Evolutionary conservation across 2,329 filamentous ascomycete genomes (phyloP), one percentile per base, ranked within the genome.

Genomic region (Aspergillus fructus): DNA sequence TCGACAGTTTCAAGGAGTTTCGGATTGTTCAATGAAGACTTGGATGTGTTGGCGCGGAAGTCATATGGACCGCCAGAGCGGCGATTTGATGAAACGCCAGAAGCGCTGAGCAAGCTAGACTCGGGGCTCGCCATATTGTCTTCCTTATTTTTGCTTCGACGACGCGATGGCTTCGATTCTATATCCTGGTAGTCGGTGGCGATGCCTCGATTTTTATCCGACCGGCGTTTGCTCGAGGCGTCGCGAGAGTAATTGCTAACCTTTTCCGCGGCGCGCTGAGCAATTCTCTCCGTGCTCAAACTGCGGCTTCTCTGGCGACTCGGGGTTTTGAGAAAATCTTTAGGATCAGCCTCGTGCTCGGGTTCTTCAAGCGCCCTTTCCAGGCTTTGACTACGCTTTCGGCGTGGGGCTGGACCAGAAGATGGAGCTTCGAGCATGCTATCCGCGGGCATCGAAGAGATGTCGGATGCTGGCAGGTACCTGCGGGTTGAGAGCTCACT

Each of bases 1-100:
- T 97, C 93, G 3, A 97, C 93, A 0, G 92, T 94, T 68, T 94
- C 90, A 2, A 97, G 82, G 2, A 97, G 78, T 70, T 91, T 94
- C 0, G 93, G 93, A 68, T 97, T 96, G 76, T 96, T 96, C 71
- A 96, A 90, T 0, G 90, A 93, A 3, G 91, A 90, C 58, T 83
- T 83, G 17, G 83, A 84, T 34, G 79, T 80, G 37, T 81, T 82
- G 30, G 85, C 86, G 39, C 79, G 79, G 62, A 83, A 82, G 8
- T 86, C 89, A 59, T 83, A 80, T 53, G 80, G 76, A 65, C 85
- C 82, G 15, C 77, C 80, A 41, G 83, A 84, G 60, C 79, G 79
- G 37, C 81, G 79, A 64, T 83, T 83, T 11, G 78, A 72, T 58
- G 77, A 80, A 55, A 84, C 69, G 62, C 82, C 81, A 43, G 83